Evolutionary conservation across 257 asterid genomes (phyloP), one percentile per base, ranked within the genome.

Genomic region (Gentiana dahurica): DNA sequence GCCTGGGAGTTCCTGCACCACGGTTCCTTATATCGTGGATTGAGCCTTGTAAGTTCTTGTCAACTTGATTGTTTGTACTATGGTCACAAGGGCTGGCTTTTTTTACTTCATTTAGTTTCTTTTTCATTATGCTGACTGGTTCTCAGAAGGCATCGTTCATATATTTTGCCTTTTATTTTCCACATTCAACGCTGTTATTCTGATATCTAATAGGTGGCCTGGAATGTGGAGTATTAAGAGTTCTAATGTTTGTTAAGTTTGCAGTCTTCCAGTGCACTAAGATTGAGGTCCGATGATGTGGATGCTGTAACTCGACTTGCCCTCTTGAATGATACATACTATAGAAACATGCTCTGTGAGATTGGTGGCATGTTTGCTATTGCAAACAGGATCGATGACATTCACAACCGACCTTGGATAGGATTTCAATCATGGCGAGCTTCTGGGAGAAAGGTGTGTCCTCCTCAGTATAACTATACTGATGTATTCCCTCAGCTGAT

Each of bases 361-460:
- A 75, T 77, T 59, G 94, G 99, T 68, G 99, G 95, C 77, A 83
- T 92, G 89, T 88, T 92, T 73, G 75, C 99, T 39, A 70, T 92
- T 73, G 97, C 97, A 64, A 81, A 81, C 63, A 75, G 77, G 59
- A 70, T 92, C 51, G 98, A 92, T 65, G 79, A 88, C 66, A 80
- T 92, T 65, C 99, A 92, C 74, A 88, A 81, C 78, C 78, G 90
- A 58, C 97, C 99, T 57, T 92, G 99, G 99, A 81, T 92, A 56
- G 99, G 99, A 74, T 92, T 92, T 81, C 99, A 92, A 82, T 92
- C 99, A 63, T 92, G 99, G 99, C 91, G 80, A 55, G 87, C 97
- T 61, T 68, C 94, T 72, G 99, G 89, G 63, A 83, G 94, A 75
- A 80, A 80, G 89, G 99, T 85, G 59, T 36, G 72, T 57, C 57